Percentiles rank a stretch among this genome's conserved stretches.
phyloP scores from a whole-genome alignment of 805 yeast genomes.

The Schizosaccharomyces octosporus region DNA sequence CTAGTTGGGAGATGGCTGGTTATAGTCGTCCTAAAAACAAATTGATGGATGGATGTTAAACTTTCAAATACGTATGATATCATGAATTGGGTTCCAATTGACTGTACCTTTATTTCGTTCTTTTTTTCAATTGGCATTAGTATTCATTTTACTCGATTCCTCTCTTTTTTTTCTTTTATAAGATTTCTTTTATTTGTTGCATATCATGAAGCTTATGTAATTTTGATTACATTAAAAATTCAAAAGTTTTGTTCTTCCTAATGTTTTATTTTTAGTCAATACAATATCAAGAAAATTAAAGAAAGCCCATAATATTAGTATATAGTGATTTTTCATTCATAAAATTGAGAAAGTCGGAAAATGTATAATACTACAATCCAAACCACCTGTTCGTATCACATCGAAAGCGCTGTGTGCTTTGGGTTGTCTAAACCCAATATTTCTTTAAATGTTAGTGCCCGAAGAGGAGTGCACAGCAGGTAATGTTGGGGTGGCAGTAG shows the following conservation, averaged over 20 bases:
- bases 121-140: background rate
- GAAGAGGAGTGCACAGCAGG: background rate
- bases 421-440: too few relatives aligned
- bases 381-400: too few relatives aligned
- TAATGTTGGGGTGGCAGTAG: background rate
- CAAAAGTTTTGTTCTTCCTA: background rate
- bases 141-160: background rate
- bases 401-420: too few relatives aligned
- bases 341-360: background rate
- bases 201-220: background rate
- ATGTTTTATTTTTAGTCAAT: background rate
- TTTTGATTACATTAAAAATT: background rate
- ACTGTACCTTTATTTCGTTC: background rate
- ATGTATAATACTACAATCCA: background rate
- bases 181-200: background rate
- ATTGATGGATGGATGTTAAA: background rate
- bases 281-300: background rate
- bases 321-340: background rate
- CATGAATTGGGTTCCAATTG: too few relatives aligned
- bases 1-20: constrained; percentile 57
- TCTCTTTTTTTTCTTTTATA: background rate
- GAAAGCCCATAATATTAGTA: background rate
- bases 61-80: too few relatives aligned
- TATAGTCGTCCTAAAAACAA: constrained; percentile 28
- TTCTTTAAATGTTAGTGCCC: too few relatives aligned